Percentiles rank a stretch among this genome's conserved stretches.
phyloP scores from a whole-genome alignment of 2,329 filamentous ascomycete genomes.

The Acarospora socialis region DNA sequence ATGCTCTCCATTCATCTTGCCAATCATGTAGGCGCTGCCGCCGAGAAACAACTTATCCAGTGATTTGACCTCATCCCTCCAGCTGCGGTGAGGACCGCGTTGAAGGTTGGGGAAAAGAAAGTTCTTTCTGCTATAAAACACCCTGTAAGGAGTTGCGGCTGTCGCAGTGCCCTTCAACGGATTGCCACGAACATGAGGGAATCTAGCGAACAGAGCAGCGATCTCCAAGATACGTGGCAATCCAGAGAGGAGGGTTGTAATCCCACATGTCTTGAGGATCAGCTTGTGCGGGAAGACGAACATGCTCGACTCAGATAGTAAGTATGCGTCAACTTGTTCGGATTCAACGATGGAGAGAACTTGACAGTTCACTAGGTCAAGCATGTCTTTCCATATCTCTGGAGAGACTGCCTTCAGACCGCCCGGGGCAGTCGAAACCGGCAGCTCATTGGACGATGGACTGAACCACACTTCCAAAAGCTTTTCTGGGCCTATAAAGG shows the following conservation, averaged over 20 bases:
- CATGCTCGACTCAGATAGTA: slow-evolving; percentile 98
- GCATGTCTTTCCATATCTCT: slow-evolving; percentile 88
- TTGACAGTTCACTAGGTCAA: slow-evolving; percentile 97
- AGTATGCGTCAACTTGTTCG: slow-evolving; percentile 87
- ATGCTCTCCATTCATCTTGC: slow-evolving; percentile 99
- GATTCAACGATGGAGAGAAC: slow-evolving; percentile 88
- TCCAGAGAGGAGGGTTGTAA: slow-evolving; percentile 81
- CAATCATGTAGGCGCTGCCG: slow-evolving; percentile 97
- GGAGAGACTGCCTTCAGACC: slow-evolving; percentile 76
- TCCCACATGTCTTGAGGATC: slow-evolving; percentile 96
- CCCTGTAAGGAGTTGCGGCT: slow-evolving; percentile 78
- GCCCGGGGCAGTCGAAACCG: slow-evolving; percentile 46
- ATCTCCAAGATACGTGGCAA: slow-evolving; percentile 86
- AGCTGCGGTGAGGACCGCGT: slow-evolving; percentile 87
- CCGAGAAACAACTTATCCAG: slow-evolving; percentile 83
- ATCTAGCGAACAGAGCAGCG: slow-evolving; percentile 75
- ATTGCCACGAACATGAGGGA: slow-evolving; percentile 50
- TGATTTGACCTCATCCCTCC: slow-evolving; percentile 88
- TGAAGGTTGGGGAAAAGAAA: slow-evolving; percentile 93
- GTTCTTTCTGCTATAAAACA: slow-evolving; percentile 99
- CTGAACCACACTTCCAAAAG: slow-evolving; percentile 97
- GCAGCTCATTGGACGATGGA: slow-evolving; percentile 54
- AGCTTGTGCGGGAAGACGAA: slow-evolving; percentile 99
- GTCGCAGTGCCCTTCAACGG: slow-evolving; percentile 53
- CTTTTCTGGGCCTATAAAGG: slow-evolving; percentile 67